phyloP scores from a whole-genome alignment of 805 yeast genomes.

The Teunomyces aglyptinius region DNA sequence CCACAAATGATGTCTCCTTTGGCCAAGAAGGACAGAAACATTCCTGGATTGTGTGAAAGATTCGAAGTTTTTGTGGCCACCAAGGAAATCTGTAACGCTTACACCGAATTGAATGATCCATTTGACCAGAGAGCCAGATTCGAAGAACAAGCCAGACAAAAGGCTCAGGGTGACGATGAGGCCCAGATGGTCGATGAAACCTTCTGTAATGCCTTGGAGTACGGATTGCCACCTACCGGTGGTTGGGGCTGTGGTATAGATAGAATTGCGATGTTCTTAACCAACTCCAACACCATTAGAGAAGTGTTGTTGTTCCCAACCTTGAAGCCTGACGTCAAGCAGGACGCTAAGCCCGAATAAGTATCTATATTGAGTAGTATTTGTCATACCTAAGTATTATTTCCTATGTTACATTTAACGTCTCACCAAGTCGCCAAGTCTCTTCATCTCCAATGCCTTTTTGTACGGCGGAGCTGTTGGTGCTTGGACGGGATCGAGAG shows the following conservation, averaged over 20 bases:
- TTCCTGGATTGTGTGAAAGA: conserved; percentile 95
- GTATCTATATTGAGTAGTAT: neutral
- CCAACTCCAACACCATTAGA: conserved; percentile 94
- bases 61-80: conserved; percentile 98
- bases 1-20: conserved; percentile 99
- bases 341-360: conserved; percentile 33
- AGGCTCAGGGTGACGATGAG: conserved; percentile 98
- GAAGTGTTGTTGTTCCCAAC: conserved; percentile 98
- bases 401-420: conserved; percentile 3
- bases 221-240: conserved; percentile 98
- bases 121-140: conserved; percentile 96
- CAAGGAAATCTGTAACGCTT: conserved; percentile 96
- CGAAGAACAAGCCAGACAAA: conserved; percentile 98
- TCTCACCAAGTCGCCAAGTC: conserved; percentile 52
- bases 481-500: conserved; percentile 85
- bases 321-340: conserved; percentile 81
- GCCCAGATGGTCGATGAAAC: conserved; percentile 96
- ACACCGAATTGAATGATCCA: conserved; percentile 98
- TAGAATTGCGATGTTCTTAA: conserved; percentile 96
- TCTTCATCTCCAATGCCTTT: conserved; percentile 81
- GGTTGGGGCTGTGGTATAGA: conserved; percentile 99
- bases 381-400: neutral
- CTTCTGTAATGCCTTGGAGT: conserved; percentile 96
- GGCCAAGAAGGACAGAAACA: conserved; percentile 91
- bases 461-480: conserved; percentile 98